phyloP scores from a whole-genome alignment of 495 filamentous ascomycete genomes.

The Trichocladium antarcticum region DNA sequence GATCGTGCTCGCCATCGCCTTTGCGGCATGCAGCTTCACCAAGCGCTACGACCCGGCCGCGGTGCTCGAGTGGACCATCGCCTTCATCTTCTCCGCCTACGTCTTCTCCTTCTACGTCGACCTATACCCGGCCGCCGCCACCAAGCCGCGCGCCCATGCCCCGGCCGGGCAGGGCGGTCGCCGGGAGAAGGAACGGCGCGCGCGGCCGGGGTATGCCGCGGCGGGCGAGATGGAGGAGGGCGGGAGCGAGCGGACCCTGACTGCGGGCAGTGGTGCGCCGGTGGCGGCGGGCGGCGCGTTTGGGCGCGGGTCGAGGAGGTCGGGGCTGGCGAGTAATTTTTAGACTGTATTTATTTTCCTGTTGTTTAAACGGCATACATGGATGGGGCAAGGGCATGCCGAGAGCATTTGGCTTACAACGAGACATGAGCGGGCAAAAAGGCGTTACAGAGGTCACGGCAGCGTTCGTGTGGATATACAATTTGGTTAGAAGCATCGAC shows the following conservation, averaged over 20 bases:
- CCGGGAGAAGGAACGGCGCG: not conserved
- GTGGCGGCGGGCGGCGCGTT: too few species aligned
- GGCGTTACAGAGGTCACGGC: not conserved
- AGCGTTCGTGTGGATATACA: too few species aligned
- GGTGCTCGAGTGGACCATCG: conserved; percentile 64
- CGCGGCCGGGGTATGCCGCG: not conserved
- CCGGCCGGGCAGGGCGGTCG: not conserved
- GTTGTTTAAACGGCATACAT: not conserved
- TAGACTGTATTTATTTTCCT: not conserved
- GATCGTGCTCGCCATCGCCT: conserved; percentile 59
- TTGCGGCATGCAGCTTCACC: conserved; percentile 37
- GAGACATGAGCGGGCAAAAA: not conserved
- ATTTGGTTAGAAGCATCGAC: too few species aligned
- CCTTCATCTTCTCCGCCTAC: conserved; percentile 84
- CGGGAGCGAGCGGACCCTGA: not conserved
- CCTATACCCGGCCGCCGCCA: conserved; percentile 65
- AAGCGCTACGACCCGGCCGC: conserved; percentile 44
- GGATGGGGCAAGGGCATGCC: too few species aligned
- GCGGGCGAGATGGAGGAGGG: conserved; percentile 8
- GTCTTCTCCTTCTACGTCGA: conserved; percentile 83
- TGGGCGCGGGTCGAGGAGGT: not conserved
- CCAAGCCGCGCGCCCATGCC: conserved; percentile 31
- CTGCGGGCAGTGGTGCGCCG: not conserved
- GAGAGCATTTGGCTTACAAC: not conserved
- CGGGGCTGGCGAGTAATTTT: conserved; percentile 5